A percentile compares a stretch with the other conserved stretches of the same genome.
These are phyloP conservation scores for Russula brevipes DNA, from an alignment of 768 basidiomycete species.

Conservation along the genomic window DNA sequence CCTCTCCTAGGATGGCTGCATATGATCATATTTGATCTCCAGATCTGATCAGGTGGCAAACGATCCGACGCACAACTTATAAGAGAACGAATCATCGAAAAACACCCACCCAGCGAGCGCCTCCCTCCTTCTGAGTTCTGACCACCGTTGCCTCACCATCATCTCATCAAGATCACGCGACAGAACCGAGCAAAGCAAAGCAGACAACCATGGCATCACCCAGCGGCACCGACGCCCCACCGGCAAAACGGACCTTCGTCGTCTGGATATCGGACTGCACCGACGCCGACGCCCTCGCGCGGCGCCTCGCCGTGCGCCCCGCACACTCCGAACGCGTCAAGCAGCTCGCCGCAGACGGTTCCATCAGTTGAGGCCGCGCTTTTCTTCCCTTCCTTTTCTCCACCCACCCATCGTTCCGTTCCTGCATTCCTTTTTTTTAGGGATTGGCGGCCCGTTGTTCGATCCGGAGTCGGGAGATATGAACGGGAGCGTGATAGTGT, in stretches of 20 bases:
- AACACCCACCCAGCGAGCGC: too few species aligned
- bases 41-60: too few species aligned
- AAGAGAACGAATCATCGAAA: too few species aligned
- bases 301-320: background rate
- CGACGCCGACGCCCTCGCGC: background rate
- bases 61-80: too few species aligned
- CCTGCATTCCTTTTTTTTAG: background rate
- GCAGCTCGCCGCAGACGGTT: background rate
- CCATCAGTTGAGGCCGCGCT: background rate
- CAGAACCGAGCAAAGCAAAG: background rate
- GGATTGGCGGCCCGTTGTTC: background rate
- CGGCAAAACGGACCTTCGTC: background rate
- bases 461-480: conserved; percentile 38
- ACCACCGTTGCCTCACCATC: too few species aligned
- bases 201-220: background rate
- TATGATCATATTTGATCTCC: too few species aligned
- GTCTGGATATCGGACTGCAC: conserved; percentile 15
- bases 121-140: too few species aligned
- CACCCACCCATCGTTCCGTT: too few species aligned
- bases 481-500: conserved; percentile 54
- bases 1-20: too few species aligned
- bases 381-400: too few species aligned
- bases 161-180: too few species aligned
- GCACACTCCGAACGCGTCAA: conserved; percentile 1
- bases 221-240: background rate